phyloP scores from a whole-genome alignment of 257 asterid genomes.

The Rauvolfia tetraphylla region DNA sequence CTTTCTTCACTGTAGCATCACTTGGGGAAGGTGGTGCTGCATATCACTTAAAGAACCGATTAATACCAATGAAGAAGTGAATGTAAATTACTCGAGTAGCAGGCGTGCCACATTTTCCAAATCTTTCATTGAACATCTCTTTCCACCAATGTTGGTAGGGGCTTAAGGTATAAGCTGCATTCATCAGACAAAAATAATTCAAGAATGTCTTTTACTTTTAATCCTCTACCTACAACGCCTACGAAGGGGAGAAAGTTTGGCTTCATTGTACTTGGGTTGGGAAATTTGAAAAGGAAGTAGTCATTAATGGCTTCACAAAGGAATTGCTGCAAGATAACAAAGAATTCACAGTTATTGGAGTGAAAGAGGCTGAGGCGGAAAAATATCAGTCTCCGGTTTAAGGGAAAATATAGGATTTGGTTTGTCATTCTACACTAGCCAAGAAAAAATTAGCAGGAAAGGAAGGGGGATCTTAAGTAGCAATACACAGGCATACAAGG shows the following conservation, averaged over 20 bases:
- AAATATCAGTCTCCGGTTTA: background rate
- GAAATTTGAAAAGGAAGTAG: background rate
- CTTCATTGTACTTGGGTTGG: background rate
- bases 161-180: constrained; percentile 74
- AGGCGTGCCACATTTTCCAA: constrained; percentile 62
- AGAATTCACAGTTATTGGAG: background rate
- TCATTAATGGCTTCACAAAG: background rate
- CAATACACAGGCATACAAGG: background rate
- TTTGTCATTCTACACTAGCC: background rate
- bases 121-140: constrained; percentile 83
- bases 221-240: constrained; percentile 27
- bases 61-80: constrained; percentile 86
- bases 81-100: constrained; percentile 86
- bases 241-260: constrained; percentile 8
- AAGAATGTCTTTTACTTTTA: constrained; percentile 45
- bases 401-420: background rate
- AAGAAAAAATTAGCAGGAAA: background rate
- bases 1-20: constrained; percentile 91
- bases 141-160: constrained; percentile 64
- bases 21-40: constrained; percentile 93
- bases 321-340: background rate
- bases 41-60: constrained; percentile 93
- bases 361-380: background rate
- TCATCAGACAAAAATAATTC: constrained; percentile 67
- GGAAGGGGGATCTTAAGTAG: background rate